phyloP scores from a whole-genome alignment of 2,329 filamentous ascomycete species.

The Scedosporium apiospermum region DNA sequence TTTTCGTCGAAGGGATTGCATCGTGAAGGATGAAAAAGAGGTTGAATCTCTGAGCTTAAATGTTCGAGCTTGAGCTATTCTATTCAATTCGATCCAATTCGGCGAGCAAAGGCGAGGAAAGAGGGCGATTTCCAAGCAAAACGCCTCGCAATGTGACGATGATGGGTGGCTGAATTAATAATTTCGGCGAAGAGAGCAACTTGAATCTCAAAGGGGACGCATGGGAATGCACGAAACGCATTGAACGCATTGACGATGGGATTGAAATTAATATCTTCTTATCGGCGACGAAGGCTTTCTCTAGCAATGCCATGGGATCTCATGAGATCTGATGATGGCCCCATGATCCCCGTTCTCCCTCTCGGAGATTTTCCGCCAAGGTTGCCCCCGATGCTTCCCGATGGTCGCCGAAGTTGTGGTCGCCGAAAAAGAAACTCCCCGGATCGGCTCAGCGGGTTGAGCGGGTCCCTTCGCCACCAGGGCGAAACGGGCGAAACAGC shows the following conservation, averaged over 20 bases:
- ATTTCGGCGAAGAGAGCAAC: not conserved
- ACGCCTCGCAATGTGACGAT: not conserved
- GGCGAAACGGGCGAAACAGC: no score
- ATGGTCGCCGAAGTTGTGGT: not conserved
- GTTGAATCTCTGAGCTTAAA: no score
- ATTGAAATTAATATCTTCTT: no score
- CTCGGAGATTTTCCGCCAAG: not conserved
- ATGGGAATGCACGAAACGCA: no score
- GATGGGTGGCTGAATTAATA: not conserved
- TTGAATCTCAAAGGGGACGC: no score
- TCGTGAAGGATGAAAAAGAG: not conserved
- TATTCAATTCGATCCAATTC: no score
- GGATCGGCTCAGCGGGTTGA: not conserved
- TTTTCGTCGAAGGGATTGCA: not conserved
- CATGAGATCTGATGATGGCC: not conserved
- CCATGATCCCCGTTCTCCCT: not conserved
- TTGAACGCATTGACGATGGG: no score
- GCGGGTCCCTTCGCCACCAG: not conserved
- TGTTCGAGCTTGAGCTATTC: no score
- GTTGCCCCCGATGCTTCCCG: not conserved
- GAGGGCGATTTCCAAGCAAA: no score
- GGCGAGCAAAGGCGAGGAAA: no score
- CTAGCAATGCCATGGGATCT: not conserved
- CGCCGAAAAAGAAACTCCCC: not conserved
- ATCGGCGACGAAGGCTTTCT: not conserved